phyloP scores from a whole-genome alignment of 2,329 filamentous ascomycete genomes.

The Alternaria viburni region DNA sequence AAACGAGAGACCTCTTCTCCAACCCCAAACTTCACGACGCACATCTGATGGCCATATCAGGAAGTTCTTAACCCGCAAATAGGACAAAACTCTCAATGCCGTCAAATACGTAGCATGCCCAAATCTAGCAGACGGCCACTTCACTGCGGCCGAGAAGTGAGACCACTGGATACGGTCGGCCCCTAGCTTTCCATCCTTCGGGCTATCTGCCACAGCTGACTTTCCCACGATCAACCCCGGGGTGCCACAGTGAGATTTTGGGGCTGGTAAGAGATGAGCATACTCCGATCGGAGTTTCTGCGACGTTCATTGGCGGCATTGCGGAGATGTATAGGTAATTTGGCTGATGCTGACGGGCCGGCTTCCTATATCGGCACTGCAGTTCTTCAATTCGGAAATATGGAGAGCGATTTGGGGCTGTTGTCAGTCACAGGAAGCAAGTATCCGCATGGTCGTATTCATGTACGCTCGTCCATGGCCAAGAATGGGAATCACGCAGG shows the following conservation, averaged over 20 bases:
- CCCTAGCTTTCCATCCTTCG: neutral
- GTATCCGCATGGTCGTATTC: neutral
- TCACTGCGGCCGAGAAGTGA: neutral
- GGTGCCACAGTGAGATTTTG: neutral
- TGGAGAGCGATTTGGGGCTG: neutral
- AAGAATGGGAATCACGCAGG: neutral
- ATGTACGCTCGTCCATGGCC: neutral
- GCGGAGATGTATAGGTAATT: neutral
- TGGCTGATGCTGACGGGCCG: slow-evolving; percentile 13
- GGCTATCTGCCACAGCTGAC: neutral
- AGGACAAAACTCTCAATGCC: neutral
- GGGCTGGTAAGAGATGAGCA: neutral
- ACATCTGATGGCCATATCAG: neutral
- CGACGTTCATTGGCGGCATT: slow-evolving; percentile 12
- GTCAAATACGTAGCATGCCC: neutral
- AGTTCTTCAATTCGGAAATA: neutral
- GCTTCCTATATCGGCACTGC: slow-evolving; percentile 6
- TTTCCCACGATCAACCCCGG: neutral
- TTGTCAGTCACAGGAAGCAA: neutral
- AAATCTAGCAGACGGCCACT: neutral
- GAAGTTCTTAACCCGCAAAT: neutral
- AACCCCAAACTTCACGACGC: neutral
- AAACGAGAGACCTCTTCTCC: neutral
- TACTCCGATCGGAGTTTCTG: neutral
- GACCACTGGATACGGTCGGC: neutral